Conservation (phyloP, 192 early-diverging fungal genomes). For the Umbelopsis sp. region DNA sequence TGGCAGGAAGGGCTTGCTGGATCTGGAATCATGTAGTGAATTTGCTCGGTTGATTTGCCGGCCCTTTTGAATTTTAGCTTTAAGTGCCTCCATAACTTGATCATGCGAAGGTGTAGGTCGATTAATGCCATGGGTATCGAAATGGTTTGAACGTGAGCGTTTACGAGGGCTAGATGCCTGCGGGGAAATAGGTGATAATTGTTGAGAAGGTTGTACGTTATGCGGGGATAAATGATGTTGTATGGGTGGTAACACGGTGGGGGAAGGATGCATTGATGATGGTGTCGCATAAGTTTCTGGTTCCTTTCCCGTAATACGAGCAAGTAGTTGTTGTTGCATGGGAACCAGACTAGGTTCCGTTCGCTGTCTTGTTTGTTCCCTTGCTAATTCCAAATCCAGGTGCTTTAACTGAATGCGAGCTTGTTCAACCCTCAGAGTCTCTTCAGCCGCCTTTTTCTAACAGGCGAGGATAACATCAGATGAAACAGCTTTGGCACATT, state of each 20-base stretch:
- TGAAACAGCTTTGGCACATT: not conserved
- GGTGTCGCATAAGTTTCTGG: constrained; percentile 14
- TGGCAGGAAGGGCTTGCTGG: constrained; percentile 37
- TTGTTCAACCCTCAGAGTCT: constrained; percentile 33
- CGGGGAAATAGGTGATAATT: constrained; percentile 12
- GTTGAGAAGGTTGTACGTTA: not conserved
- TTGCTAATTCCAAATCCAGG: constrained; percentile 30
- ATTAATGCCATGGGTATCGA: constrained; percentile 20
- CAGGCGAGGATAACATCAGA: not conserved
- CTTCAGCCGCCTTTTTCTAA: constrained; percentile 39
- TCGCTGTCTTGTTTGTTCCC: constrained; percentile 26
- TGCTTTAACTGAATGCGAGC: constrained; percentile 30
- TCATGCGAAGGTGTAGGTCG: constrained; percentile 26
- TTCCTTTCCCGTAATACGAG: constrained; percentile 32
- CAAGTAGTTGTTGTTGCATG: constrained; percentile 37
- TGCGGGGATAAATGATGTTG: constrained; percentile 17
- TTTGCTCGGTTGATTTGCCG: constrained; percentile 11
- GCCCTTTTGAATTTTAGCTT: constrained; percentile 40
- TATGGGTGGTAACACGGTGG: constrained; percentile 2
- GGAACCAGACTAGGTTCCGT: constrained; percentile 24
- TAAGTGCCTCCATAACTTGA: constrained; percentile 38
- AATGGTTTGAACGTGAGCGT: constrained; percentile 17
- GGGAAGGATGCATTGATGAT: constrained; percentile 3
- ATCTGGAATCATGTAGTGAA: constrained; percentile 33
- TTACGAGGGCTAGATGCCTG: constrained; percentile 12